phyloP scores from a whole-genome alignment of 148 eudicot genomes.

The Camellia lanceoleosa region DNA sequence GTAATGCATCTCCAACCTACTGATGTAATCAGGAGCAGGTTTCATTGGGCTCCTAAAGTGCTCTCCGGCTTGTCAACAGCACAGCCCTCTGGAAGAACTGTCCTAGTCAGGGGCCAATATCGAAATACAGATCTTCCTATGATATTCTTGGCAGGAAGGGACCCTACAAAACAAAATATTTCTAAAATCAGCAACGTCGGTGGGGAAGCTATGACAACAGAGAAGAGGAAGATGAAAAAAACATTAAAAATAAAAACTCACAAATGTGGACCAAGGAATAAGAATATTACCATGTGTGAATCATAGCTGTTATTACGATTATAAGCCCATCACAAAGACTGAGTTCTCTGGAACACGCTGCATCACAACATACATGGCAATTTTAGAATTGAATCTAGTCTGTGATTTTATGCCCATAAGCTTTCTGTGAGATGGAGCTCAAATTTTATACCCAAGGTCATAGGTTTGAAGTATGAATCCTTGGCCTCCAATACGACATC shows the following conservation, averaged over 20 bases:
- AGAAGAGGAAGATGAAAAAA: not conserved
- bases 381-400: not conserved
- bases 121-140: constrained; percentile 84
- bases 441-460: not conserved
- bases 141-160: constrained; percentile 85
- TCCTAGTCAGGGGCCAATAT: constrained; percentile 87
- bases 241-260: not conserved
- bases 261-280: not conserved
- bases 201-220: not conserved
- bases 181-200: not conserved
- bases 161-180: constrained; percentile 48
- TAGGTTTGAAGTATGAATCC: not conserved
- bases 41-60: constrained; percentile 36
- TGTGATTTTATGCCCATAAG: not conserved
- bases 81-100: constrained; percentile 69
- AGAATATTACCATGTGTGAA: constrained; percentile 70
- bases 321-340: constrained; percentile 98
- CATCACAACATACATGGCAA: constrained; percentile 15
- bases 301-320: constrained; percentile 97
- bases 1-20: not conserved
- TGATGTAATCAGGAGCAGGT: not conserved
- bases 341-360: constrained; percentile 88
- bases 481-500: not conserved
- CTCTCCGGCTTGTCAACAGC: constrained; percentile 60
- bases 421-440: not conserved